Evolutionary conservation across 371 early-diverging fungal genomes (phyloP).

Genomic region (Mortierella polycephala): DNA sequence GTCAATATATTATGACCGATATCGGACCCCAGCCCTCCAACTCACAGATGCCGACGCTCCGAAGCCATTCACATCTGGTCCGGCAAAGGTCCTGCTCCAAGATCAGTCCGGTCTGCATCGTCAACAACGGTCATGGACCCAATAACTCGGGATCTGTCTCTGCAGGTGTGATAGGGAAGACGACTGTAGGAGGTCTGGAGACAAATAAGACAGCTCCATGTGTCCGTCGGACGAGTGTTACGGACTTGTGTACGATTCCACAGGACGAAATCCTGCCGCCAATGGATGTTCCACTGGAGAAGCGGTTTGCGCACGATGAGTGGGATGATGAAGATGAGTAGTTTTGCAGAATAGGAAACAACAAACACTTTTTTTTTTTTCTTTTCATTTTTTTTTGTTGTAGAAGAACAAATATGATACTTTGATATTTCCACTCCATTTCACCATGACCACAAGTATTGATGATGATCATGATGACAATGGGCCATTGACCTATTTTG

Average conservation of each 20-base stretch:
- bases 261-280: conserved; percentile 41
- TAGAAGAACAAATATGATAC: not conserved
- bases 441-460: not conserved
- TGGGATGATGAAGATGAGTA: conserved; percentile 34
- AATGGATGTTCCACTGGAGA: conserved; percentile 29
- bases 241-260: conserved; percentile 39
- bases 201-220: not conserved
- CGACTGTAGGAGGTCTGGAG: no score
- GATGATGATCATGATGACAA: not conserved
- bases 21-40: conserved; percentile 48
- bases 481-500: no score
- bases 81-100: conserved; percentile 28
- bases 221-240: conserved; percentile 13
- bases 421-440: no score
- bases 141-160: not conserved
- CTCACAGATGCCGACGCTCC: conserved; percentile 28
- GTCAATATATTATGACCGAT: conserved; percentile 46
- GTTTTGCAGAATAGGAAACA: not conserved
- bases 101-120: conserved; percentile 2
- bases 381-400: conserved; percentile 1
- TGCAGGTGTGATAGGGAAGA: no score
- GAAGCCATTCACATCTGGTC: conserved; percentile 19
- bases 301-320: conserved; percentile 35
- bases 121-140: not conserved
- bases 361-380: not conserved